Conservation (phyloP, 306 rosid genomes). For the Delonix regia region DNA sequence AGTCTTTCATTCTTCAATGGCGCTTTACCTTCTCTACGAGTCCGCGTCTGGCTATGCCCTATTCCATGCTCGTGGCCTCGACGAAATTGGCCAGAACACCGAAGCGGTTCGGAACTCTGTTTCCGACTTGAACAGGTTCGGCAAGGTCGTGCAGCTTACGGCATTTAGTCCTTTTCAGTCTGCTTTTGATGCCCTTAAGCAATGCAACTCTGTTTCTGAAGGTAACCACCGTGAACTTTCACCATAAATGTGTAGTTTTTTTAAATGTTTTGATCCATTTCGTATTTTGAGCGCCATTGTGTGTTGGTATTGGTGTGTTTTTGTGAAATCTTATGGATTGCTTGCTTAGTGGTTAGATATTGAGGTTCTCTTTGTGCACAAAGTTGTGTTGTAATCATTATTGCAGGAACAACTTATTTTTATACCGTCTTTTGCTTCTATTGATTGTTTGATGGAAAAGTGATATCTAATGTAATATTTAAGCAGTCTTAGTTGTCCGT, state of each 20-base stretch:
- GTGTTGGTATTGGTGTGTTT: not conserved
- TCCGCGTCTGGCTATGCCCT: slow-evolving; percentile 82
- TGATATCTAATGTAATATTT: not conserved
- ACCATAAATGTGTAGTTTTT: not conserved
- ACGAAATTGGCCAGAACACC: slow-evolving; percentile 85
- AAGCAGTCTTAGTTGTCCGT: not conserved
- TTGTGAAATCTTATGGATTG: not conserved
- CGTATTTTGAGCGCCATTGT: not conserved
- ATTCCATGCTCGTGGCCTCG: slow-evolving; percentile 78
- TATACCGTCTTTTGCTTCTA: not conserved
- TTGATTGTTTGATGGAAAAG: not conserved
- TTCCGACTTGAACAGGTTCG: slow-evolving; percentile 78
- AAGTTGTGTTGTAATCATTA: not conserved
- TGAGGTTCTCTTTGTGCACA: not conserved
- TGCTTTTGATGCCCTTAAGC: slow-evolving; percentile 87
- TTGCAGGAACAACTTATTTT: not conserved
- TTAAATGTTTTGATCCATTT: not conserved
- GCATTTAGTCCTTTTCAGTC: slow-evolving; percentile 86
- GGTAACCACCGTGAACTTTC: slow-evolving; percentile 41
- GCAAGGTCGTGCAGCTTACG: slow-evolving; percentile 81
- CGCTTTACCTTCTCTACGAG: slow-evolving; percentile 72
- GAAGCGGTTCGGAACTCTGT: slow-evolving; percentile 88
- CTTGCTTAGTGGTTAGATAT: not conserved
- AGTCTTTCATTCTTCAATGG: slow-evolving; percentile 49
- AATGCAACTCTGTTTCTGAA: slow-evolving; percentile 87